Evolutionary conservation across 2,329 filamentous ascomycete genomes (phyloP), one percentile per base, ranked within the genome.

Genomic region (Talaromyces rugulosus): DNA sequence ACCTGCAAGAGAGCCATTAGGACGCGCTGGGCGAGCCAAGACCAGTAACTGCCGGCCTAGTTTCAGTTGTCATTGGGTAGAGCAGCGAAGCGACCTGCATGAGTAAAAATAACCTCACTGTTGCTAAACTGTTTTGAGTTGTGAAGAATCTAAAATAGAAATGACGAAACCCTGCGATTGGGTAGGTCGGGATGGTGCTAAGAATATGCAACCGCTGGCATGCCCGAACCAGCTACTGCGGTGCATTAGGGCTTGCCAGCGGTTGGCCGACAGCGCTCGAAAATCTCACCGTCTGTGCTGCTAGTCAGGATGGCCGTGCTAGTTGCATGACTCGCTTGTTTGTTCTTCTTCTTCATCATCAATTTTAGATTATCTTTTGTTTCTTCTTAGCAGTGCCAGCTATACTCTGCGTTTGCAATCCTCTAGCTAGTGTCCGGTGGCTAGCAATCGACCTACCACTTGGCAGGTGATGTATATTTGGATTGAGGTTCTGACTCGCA

Each of bases 101-200:
- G 28, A 53, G 30, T 31, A 53, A 53, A 53, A 53, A 53, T 53
- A 53, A 53, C 27, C 50, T 53, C 28, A 12, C 27, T n/a, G 23
- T 1, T 53, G 14, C 50, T 53, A 53, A 30, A 9, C 50, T 31
- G 28, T 9, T 16, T 53, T 31, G 28, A 31, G 50, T 31, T 53
- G 50, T 53, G 50, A 53, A 53, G 50, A 53, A 53, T 30, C 30
- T 27, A 53, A 53, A 53, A 53, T 53, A 53, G 50, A 53, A 53
- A 27, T 4, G 11, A 12, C 6, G 28, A 28, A 23, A 7, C 5
- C 12, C 1, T 5, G 28, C 11, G 28, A 53, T 53, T 53, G 50
- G 50, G 16, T 8, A 2, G 5, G 4, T 1, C 28, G 6, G 50
- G 27, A 23, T 14, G 42, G 33, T 12, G 42, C 42, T 14, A 47